These are phyloP conservation scores for Cladorrhinum samala DNA, from an alignment of 495 filamentous ascomycete genomes.

Conservation along the genomic window DNA sequence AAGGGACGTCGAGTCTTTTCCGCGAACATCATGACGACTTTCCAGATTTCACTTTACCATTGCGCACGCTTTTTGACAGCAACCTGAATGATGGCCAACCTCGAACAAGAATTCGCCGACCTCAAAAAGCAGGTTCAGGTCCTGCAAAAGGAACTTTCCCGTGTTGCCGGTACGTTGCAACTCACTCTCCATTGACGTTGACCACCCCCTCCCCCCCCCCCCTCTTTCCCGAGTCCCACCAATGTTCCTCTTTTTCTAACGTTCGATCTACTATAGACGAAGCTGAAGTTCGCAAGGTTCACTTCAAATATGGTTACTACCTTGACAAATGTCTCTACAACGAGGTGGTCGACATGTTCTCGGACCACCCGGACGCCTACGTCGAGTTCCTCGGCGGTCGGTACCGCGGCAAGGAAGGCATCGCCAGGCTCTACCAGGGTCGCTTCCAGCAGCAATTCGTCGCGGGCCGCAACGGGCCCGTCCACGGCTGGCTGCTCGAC, in stretches of 20 bases:
- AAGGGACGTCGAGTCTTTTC: too few species aligned
- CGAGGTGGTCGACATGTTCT: conserved; percentile 47
- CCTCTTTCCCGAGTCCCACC: too few species aligned
- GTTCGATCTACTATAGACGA: conserved; percentile 34
- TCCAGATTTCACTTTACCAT: too few species aligned
- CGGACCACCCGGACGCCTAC: conserved; percentile 48
- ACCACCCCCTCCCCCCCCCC: too few species aligned
- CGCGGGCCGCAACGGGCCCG: conserved; percentile 48
- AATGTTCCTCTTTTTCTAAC: background rate
- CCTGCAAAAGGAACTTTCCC: conserved; percentile 30
- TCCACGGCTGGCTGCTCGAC: conserved; percentile 50
- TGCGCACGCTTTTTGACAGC: too few species aligned
- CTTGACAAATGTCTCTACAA: conserved; percentile 55
- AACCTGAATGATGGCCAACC: too few species aligned
- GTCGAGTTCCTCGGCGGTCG: conserved; percentile 52
- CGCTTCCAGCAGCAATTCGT: conserved; percentile 46
- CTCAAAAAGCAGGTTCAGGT: conserved; percentile 37
- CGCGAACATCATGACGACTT: too few species aligned
- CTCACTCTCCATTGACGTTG: background rate
- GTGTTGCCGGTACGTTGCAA: conserved; percentile 26
- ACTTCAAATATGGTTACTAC: conserved; percentile 55
- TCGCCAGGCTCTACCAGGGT: conserved; percentile 47
- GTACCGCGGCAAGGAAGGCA: conserved; percentile 47
- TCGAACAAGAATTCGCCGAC: conserved; percentile 37
- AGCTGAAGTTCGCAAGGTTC: conserved; percentile 47